phyloP scores from a whole-genome alignment of 345 rosid genomes.

The Mangifera indica region DNA sequence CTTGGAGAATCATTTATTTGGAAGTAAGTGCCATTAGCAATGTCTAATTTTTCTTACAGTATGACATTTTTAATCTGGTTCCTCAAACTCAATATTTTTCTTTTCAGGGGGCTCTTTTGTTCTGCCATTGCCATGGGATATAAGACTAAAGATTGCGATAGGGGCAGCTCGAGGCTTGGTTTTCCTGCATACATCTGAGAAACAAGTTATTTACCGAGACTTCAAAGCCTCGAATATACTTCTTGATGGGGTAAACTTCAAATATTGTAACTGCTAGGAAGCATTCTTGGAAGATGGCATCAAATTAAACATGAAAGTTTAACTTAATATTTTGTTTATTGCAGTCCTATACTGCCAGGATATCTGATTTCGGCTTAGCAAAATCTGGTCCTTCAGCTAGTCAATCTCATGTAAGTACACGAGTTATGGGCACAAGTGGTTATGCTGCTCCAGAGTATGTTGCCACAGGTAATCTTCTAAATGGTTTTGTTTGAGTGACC shows the following conservation, averaged over 20 bases:
- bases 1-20: constrained; percentile 87
- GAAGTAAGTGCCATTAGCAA: constrained; percentile 47
- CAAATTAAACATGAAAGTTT: neutral
- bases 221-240: constrained; percentile 91
- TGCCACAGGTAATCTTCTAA: constrained; percentile 62
- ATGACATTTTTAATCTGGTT: neutral
- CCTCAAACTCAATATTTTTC: constrained; percentile 3
- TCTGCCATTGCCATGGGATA: constrained; percentile 79
- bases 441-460: constrained; percentile 99
- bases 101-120: constrained; percentile 68
- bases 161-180: constrained; percentile 86
- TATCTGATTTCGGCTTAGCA: constrained; percentile 96
- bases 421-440: constrained; percentile 94
- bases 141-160: constrained; percentile 66
- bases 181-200: constrained; percentile 77
- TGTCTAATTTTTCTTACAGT: neutral
- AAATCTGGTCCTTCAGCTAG: constrained; percentile 95
- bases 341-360: constrained; percentile 82
- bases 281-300: neutral
- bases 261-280: neutral
- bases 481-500: neutral
- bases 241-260: constrained; percentile 71
- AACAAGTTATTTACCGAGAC: constrained; percentile 86
- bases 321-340: constrained; percentile 16
- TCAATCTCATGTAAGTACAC: constrained; percentile 88